Evolutionary conservation across 371 early-diverging fungal genomes (phyloP).

Genomic region (Mortierella sp.): DNA sequence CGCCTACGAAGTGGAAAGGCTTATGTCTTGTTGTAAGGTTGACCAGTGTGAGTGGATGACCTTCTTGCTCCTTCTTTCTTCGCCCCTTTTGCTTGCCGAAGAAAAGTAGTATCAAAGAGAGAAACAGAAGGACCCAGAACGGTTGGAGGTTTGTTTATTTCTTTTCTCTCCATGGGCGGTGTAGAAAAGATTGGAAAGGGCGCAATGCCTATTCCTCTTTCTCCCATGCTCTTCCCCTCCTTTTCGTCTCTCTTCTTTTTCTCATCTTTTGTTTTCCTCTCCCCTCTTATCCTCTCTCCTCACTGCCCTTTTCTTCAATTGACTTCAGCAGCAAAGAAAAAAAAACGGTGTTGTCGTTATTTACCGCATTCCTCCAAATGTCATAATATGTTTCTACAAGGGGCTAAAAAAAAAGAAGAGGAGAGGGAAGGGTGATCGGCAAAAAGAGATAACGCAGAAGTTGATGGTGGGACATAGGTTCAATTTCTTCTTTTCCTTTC

Average conservation of each 20-base stretch:
- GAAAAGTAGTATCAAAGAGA: not conserved
- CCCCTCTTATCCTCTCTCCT: slow-evolving; percentile 84
- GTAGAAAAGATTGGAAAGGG: not conserved
- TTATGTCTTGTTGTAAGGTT: too few species aligned
- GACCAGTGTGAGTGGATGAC: not conserved
- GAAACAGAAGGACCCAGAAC: not conserved
- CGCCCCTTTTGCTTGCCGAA: slow-evolving; percentile 40
- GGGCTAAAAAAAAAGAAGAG: slow-evolving; percentile 30
- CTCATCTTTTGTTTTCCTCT: slow-evolving; percentile 83
- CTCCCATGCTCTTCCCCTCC: not conserved
- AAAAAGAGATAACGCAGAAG: slow-evolving; percentile 3
- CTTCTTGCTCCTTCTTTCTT: not conserved
- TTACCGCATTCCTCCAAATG: slow-evolving; percentile 86
- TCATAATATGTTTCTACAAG: slow-evolving; percentile 54
- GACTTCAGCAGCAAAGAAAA: too few species aligned
- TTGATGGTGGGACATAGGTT: not conserved
- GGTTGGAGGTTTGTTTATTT: not conserved
- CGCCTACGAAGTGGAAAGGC: not conserved
- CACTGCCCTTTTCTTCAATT: not conserved
- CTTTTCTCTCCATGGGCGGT: not conserved
- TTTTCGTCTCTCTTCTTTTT: not conserved
- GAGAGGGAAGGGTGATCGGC: not conserved
- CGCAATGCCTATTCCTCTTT: not conserved
- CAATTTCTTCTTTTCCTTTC: not conserved
- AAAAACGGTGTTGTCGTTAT: slow-evolving; percentile 65